These are phyloP conservation scores for Samsoniella hepiali DNA, from an alignment of 2,329 filamentous ascomycete genomes.

Conservation along the genomic window DNA sequence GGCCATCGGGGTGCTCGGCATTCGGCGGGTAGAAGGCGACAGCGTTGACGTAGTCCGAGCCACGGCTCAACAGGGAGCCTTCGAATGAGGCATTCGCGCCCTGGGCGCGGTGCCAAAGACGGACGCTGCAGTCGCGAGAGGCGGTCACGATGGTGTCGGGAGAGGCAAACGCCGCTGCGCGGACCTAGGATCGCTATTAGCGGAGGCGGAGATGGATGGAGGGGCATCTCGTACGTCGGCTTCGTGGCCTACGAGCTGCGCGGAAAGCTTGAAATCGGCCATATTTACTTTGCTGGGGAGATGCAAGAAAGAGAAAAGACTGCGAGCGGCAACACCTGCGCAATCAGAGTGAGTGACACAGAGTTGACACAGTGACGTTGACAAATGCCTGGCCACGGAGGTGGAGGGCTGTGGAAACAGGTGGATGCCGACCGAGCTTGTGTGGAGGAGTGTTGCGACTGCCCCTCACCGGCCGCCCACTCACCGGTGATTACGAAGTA, in stretches of 20 bases:
- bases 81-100: slow-evolving; percentile 69
- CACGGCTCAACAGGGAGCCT: slow-evolving; percentile 72
- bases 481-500: no score
- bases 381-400: slow-evolving; percentile 16
- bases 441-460: slow-evolving; percentile 14
- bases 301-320: slow-evolving; percentile 12
- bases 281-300: slow-evolving; percentile 40
- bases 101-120: slow-evolving; percentile 72
- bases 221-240: slow-evolving; percentile 66
- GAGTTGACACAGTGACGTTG: slow-evolving; percentile 15
- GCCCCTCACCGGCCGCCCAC: not conserved
- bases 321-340: slow-evolving; percentile 8
- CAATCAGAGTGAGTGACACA: slow-evolving; percentile 3
- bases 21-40: slow-evolving; percentile 73
- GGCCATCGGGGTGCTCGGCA: slow-evolving; percentile 66
- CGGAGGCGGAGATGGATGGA: slow-evolving; percentile 20
- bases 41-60: slow-evolving; percentile 83
- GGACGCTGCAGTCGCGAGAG: slow-evolving; percentile 87
- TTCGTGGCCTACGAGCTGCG: slow-evolving; percentile 83
- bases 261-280: slow-evolving; percentile 89
- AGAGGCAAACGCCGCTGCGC: slow-evolving; percentile 75
- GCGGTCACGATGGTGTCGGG: slow-evolving; percentile 74
- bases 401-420: slow-evolving; percentile 18
- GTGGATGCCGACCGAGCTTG: slow-evolving; percentile 16
- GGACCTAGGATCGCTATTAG: slow-evolving; percentile 59